Evolutionary conservation across 345 rosid genomes (phyloP).

Genomic region (Excoecaria cochinchinensis): DNA sequence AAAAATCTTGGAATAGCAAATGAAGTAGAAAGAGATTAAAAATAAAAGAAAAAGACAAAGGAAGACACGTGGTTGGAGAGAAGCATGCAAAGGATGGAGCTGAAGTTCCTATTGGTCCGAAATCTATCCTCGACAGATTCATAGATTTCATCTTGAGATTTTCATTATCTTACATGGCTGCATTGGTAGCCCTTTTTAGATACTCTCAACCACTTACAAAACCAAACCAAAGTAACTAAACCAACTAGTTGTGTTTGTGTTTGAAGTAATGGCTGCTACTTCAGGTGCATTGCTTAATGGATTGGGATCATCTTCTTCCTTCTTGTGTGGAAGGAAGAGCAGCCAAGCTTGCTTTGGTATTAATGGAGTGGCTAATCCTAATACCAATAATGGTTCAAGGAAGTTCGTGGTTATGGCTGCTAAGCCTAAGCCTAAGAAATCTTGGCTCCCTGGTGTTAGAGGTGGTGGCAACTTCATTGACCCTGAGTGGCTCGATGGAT

Average conservation of each 20-base stretch:
- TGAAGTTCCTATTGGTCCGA: slow-evolving; percentile 57
- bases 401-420: slow-evolving; percentile 55
- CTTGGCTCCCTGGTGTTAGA: slow-evolving; percentile 91
- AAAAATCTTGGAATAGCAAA: no score
- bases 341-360: slow-evolving; percentile 36
- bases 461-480: slow-evolving; percentile 83
- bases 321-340: slow-evolving; percentile 56
- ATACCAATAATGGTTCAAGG: slow-evolving; percentile 22
- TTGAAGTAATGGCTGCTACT: slow-evolving; percentile 48
- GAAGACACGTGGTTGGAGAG: slow-evolving; percentile 30
- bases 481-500: slow-evolving; percentile 99
- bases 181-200: slow-evolving; percentile 34
- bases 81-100: slow-evolving; percentile 41
- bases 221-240: not conserved
- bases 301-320: slow-evolving; percentile 77
- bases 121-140: slow-evolving; percentile 58
- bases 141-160: slow-evolving; percentile 55
- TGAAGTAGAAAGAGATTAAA: not conserved
- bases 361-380: slow-evolving; percentile 11
- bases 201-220: not conserved
- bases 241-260: not conserved
- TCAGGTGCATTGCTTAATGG: slow-evolving; percentile 79
- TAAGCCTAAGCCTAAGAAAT: slow-evolving; percentile 60
- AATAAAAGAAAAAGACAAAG: not conserved
- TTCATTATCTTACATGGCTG: slow-evolving; percentile 59